Base-by-base conservation (phyloP, 768 basidiomycete species). In the Strobilomyces echinocephalus region DNA sequence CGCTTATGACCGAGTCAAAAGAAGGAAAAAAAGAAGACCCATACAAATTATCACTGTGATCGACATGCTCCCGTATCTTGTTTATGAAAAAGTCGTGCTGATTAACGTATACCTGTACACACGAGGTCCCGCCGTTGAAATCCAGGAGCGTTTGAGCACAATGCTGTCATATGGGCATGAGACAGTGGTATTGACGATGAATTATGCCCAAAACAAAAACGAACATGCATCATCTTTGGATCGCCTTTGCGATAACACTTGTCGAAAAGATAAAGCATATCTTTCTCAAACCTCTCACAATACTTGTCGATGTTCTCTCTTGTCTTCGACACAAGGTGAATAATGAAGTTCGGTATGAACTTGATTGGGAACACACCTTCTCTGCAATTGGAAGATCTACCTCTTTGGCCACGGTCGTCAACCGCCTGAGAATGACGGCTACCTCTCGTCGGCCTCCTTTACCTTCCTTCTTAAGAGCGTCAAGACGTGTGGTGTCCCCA, bases 31-130 rank as follows among this genome's bases (percentile, higher is more conserved):
- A 21, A 80, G 49, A 52, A 8, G 16, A 30, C 9, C 30, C 87
- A 82, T 87, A 66, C 50, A 79, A 47, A n/a, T 75, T 74, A 61
- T 86, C 84, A 31, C 81, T 76, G 38, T 73, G 71, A 14, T 78
- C 71, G 54, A 78, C 77, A 31, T 76, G 76, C 49, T 85, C 86
- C 34, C 87, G 84, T 36, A 91, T 84, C 50, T 91, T 83, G 66
- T 95, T 95, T 68, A 98, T 97, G 77, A 99, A 99, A 76, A 99
- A 99, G 68, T 98, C 97, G 62, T 99, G 97, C 67, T 99, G 97
- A 63, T 98, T 99, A 51, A 99, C 97, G 63, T 98, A 99, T 12
- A 98, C 91, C 70, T 97, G 95, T 6, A 99, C 89, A 65, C 97
- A 98, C 1, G 94, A 95, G 41, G 89, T 77, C 9, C 97, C 97